phyloP scores from a whole-genome alignment of 2,329 filamentous ascomycete species.

The Ampelomyces quisqualis region DNA sequence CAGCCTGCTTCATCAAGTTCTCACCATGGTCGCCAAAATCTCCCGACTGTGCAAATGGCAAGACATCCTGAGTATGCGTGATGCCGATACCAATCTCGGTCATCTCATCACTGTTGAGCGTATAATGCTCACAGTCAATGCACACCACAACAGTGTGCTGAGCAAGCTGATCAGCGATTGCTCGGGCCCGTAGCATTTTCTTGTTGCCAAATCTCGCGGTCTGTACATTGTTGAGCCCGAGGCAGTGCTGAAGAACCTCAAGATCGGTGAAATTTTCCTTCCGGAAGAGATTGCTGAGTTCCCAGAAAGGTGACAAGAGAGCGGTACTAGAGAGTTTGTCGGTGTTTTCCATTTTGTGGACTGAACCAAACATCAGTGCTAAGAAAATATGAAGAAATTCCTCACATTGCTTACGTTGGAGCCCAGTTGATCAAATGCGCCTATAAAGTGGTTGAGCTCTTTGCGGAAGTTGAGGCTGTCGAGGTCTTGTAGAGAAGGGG shows the following conservation, averaged over 20 bases:
- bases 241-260: constrained; percentile 6
- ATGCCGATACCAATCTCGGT: constrained; percentile 26
- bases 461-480: no score
- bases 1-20: constrained; percentile 19
- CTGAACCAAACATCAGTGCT: no score
- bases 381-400: no score
- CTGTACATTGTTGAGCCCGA: constrained; percentile 1
- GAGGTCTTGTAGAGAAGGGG: no score
- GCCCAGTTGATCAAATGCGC: no score
- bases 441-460: no score
- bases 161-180: constrained; percentile 9
- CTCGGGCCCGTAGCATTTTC: neutral
- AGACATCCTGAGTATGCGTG: constrained; percentile 9
- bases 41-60: neutral
- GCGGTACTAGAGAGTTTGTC: no score
- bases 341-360: no score
- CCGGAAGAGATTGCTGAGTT: constrained; percentile 1
- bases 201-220: neutral
- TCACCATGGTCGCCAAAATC: constrained; percentile 16
- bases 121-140: constrained; percentile 28
- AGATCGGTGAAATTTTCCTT: constrained; percentile 2
- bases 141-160: constrained; percentile 18
- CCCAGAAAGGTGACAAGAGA: neutral
- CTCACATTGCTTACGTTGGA: no score
- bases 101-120: constrained; percentile 18